A percentile compares a stretch with the other conserved stretches of the same genome.
Evolutionary conservation across 495 filamentous ascomycete genomes (phyloP).

Genomic region (Bathelium albidoporum): DNA sequence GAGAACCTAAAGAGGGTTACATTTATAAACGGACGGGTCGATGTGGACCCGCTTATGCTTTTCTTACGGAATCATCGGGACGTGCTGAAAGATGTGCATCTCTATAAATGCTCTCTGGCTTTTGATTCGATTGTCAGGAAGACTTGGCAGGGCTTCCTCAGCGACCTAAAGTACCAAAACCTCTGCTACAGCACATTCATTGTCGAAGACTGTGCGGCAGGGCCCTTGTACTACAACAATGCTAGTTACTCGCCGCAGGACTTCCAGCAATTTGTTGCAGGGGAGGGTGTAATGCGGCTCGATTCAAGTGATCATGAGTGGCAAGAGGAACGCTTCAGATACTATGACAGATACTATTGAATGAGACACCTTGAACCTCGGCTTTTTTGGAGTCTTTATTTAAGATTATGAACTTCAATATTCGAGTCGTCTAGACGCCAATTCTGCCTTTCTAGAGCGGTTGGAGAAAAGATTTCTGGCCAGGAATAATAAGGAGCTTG

Average conservation of each 20-base stretch:
- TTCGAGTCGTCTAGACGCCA: too few relatives aligned
- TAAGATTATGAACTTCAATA: too few relatives aligned
- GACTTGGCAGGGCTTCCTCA: neutral
- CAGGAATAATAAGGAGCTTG: neutral
- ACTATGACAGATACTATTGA: conserved; percentile 1
- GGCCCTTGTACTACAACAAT: neutral
- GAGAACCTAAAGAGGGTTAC: neutral
- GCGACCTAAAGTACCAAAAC: neutral
- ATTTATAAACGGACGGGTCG: neutral
- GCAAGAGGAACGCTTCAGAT: neutral
- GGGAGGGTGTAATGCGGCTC: neutral
- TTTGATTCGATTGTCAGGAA: neutral
- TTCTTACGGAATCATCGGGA: neutral
- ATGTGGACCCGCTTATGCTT: neutral
- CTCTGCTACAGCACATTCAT: neutral
- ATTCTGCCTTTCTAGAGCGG: too few relatives aligned
- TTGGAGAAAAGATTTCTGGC: too few relatives aligned
- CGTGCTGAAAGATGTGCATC: neutral
- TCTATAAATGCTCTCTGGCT: neutral
- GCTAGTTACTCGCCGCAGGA: neutral
- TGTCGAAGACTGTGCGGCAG: neutral
- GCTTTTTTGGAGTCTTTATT: too few relatives aligned
- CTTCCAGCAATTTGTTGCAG: neutral
- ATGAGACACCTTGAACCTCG: too few relatives aligned
- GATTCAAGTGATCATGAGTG: neutral